A percentile compares a stretch with the other conserved stretches of the same genome.
Conservation (phyloP, 106 monocot species). For the Alisma plantagoaquatica region DNA sequence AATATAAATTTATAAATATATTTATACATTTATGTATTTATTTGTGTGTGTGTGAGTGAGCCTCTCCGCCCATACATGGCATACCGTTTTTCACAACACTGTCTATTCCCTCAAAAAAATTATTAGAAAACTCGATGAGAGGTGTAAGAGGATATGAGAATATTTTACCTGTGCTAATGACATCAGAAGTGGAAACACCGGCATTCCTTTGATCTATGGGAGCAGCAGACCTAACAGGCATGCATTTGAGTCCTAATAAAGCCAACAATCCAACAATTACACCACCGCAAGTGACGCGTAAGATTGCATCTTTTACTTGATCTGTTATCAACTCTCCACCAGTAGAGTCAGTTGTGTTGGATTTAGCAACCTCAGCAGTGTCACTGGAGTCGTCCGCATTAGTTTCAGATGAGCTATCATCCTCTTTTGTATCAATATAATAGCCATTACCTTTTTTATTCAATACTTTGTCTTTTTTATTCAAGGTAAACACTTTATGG, state of each 20-base stretch:
- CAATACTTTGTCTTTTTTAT: conserved; percentile 16
- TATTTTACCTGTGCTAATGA: conserved; percentile 22
- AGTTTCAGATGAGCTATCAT: not conserved
- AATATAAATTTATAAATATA: too few relatives aligned
- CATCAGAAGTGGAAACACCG: conserved; percentile 28
- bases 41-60: too few relatives aligned
- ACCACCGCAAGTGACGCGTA: conserved; percentile 65
- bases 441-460: conserved; percentile 2
- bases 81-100: too few relatives aligned
- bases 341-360: conserved; percentile 13
- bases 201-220: conserved; percentile 21
- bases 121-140: too few relatives aligned
- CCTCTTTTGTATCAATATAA: conserved; percentile 6
- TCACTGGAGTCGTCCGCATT: conserved; percentile 9
- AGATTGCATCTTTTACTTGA: conserved; percentile 32
- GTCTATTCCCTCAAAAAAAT: too few relatives aligned
- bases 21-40: too few relatives aligned
- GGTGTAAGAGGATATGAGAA: too few relatives aligned
- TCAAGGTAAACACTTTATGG: conserved; percentile 59
- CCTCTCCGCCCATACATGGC: too few relatives aligned
- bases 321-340: conserved; percentile 19
- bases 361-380: conserved; percentile 15
- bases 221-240: conserved; percentile 31
- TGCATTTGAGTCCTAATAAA: conserved; percentile 38
- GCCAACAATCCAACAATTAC: conserved; percentile 48